Percentiles rank a stretch among this genome's conserved stretches.
Evolutionary conservation across 768 basidiomycete species (phyloP).

Genomic region (Leccinellum luteum): DNA sequence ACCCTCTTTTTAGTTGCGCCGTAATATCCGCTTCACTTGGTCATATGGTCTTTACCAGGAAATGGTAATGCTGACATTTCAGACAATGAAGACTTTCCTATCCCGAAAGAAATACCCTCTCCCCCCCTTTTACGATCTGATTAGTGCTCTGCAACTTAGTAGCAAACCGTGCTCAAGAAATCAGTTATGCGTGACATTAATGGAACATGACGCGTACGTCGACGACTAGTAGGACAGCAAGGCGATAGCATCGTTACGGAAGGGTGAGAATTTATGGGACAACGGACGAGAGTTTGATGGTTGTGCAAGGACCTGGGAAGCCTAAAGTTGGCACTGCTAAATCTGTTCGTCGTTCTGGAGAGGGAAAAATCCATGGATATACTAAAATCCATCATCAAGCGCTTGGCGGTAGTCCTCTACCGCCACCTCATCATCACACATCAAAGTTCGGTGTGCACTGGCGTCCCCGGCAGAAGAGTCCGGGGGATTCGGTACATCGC

Average conservation of each 20-base stretch:
- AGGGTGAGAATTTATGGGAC: neutral
- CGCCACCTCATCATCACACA: neutral
- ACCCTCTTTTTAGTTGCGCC: constrained; percentile 33
- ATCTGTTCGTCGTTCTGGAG: neutral
- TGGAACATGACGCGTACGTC: neutral
- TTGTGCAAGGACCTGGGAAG: neutral
- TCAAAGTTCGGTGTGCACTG: neutral
- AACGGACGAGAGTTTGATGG: neutral
- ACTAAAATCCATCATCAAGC: neutral
- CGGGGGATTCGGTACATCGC: neutral
- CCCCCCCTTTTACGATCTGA: constrained; percentile 26
- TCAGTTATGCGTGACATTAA: constrained; percentile 8
- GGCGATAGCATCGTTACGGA: neutral
- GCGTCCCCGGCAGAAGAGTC: neutral
- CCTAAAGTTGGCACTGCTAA: constrained; percentile 1
- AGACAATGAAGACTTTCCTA: constrained; percentile 22
- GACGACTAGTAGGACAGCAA: constrained; percentile 1
- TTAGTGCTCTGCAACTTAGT: constrained; percentile 31
- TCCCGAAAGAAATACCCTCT: constrained; percentile 15
- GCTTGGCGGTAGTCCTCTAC: neutral
- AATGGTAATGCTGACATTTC: constrained; percentile 28
- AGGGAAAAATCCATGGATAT: neutral
- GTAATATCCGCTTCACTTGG: constrained; percentile 37
- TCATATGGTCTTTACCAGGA: constrained; percentile 32
- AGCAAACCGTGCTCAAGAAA: constrained; percentile 18